phyloP scores from a whole-genome alignment of 106 monocot genomes.

The Posidonia australis region DNA sequence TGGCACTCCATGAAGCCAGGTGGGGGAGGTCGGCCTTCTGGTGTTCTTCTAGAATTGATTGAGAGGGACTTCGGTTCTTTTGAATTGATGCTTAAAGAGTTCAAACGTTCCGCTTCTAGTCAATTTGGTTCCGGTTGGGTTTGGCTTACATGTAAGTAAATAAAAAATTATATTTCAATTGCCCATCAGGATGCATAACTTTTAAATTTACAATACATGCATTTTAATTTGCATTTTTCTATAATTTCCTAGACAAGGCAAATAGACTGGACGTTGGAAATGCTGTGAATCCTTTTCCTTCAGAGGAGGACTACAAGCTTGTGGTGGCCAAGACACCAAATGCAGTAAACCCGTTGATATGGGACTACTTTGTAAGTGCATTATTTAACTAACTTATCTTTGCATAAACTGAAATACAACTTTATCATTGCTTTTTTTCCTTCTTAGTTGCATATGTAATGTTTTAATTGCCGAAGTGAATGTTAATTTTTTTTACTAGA shows the following conservation, averaged over 20 bases:
- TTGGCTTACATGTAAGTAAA: slow-evolving; percentile 75
- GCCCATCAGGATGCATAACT: no score
- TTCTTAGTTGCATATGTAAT: no score
- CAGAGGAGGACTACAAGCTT: slow-evolving; percentile 63
- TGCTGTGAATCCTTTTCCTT: slow-evolving; percentile 61
- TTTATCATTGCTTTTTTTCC: background rate
- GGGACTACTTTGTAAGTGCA: slow-evolving; percentile 72
- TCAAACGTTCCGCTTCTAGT: slow-evolving; percentile 46
- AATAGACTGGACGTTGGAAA: slow-evolving; percentile 68
- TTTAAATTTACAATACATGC: background rate
- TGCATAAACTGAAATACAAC: background rate
- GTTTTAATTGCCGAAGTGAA: no score
- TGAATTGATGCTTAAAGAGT: slow-evolving; percentile 40
- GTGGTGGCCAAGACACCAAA: slow-evolving; percentile 78
- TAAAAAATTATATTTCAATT: background rate
- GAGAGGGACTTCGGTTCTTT: slow-evolving; percentile 89
- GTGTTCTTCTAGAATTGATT: slow-evolving; percentile 53
- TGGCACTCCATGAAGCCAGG: slow-evolving; percentile 80
- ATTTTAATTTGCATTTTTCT: background rate
- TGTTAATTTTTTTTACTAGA: no score
- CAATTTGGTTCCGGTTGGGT: slow-evolving; percentile 98
- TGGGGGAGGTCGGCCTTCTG: slow-evolving; percentile 66
- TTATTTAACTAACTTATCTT: background rate
- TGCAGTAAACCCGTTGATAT: slow-evolving; percentile 80
- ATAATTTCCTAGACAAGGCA: slow-evolving; percentile 48